A percentile compares a stretch with the other conserved stretches of the same genome.
These are phyloP conservation scores for Penicillium hesseltinei DNA, from an alignment of 2,329 filamentous ascomycete species.

Conservation along the genomic window DNA sequence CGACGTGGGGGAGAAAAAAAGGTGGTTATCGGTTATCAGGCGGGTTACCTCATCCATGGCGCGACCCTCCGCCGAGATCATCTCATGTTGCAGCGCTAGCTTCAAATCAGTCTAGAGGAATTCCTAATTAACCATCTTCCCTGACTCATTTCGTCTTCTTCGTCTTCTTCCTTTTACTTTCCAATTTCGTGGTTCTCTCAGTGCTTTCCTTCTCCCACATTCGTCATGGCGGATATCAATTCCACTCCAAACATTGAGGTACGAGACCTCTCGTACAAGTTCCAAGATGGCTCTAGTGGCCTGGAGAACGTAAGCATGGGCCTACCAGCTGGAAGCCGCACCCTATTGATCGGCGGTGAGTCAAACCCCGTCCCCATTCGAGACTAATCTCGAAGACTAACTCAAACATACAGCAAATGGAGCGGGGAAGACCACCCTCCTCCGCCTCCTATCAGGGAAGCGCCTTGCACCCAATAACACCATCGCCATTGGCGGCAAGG, in stretches of 20 bases:
- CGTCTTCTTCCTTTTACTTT: not conserved
- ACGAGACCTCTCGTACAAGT: constrained; percentile 77
- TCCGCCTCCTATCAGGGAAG: constrained; percentile 92
- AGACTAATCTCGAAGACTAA: constrained; percentile 12
- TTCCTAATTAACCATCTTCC: not conserved
- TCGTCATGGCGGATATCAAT: constrained; percentile 22
- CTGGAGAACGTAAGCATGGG: constrained; percentile 70
- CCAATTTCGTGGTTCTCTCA: not conserved
- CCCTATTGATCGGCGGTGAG: constrained; percentile 79
- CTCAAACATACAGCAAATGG: constrained; percentile 66
- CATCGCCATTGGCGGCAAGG: constrained; percentile 75
- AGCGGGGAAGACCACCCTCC: constrained; percentile 93
- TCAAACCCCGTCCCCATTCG: not conserved
- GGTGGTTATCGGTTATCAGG: constrained; percentile 11
- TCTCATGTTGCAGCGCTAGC: not conserved
- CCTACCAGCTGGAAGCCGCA: constrained; percentile 79
- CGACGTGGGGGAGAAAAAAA: constrained; percentile 13
- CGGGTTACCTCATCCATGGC: constrained; percentile 19
- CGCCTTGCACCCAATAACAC: constrained; percentile 76
- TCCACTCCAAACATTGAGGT: constrained; percentile 64
- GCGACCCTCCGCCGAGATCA: not conserved
- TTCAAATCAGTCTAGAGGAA: not conserved
- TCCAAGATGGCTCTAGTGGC: constrained; percentile 80
- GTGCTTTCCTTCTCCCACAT: not conserved
- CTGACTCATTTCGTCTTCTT: not conserved